Evolutionary conservation across 306 rosid species (phyloP).

Genomic region (Trifolium dubium): DNA sequence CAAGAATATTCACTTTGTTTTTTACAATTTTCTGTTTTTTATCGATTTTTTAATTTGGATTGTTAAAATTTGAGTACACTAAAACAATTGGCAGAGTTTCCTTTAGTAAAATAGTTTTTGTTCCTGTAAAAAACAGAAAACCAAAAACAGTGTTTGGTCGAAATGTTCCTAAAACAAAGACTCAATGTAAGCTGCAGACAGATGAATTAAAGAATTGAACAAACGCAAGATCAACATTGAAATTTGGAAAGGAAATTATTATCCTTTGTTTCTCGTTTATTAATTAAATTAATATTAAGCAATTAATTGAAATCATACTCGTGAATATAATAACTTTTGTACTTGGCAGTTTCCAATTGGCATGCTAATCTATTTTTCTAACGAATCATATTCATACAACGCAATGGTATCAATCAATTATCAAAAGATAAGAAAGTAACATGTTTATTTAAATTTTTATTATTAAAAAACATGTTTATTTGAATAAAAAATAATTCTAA

Average conservation of each 20-base stretch:
- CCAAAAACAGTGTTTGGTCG: not conserved
- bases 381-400: not conserved
- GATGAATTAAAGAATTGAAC: not conserved
- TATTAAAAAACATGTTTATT: too few relatives aligned
- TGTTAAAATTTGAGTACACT: too few relatives aligned
- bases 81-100: too few relatives aligned
- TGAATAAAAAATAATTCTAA: too few relatives aligned
- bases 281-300: not conserved
- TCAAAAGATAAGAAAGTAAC: not conserved
- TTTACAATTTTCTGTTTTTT: too few relatives aligned
- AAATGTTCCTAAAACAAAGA: conserved; percentile 5
- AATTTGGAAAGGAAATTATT: not conserved
- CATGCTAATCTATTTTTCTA: not conserved
- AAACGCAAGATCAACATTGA: not conserved
- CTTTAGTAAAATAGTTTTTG: not conserved
- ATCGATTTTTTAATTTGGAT: too few relatives aligned
- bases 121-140: not conserved
- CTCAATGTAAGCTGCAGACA: not conserved
- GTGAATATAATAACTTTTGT: not conserved
- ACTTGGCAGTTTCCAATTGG: too few relatives aligned
- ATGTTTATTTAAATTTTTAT: not conserved
- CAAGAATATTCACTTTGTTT: too few relatives aligned
- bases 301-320: not conserved
- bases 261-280: not conserved
- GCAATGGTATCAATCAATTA: not conserved